Base-by-base conservation (phyloP, 768 basidiomycete genomes). In the Collybia mongolica region DNA sequence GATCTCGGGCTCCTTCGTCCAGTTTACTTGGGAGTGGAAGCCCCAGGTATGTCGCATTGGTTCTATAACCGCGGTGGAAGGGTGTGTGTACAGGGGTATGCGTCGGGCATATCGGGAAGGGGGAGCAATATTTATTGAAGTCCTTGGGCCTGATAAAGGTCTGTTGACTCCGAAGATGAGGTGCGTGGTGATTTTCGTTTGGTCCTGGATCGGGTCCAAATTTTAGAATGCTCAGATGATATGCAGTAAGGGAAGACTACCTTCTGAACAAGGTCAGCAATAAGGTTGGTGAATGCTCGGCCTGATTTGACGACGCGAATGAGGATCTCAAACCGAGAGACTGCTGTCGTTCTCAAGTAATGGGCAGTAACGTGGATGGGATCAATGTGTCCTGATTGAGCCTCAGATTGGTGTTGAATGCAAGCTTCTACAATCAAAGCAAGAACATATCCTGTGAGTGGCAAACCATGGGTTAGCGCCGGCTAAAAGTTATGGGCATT, bases 281-380 rank as follows among this genome's bases (percentile, higher is more conserved):
- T 59, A n/a, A 88, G 42, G 50, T 84, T 84, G 15, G 80, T 79
- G 51, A 84, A 81, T 0, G 67, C 70, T 40, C 70, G 73, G 2
- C 84, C 82, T 5, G 60, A 62, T 58, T 78, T 82, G n/a, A 83
- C 28, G 1, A 60, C 64, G 5, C 67, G 71, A 0, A 87, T 67
- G 40, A 65, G 74, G 9, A 86, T 72, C 43, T 76, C 72, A 54
- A 78, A 81, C 2, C 67, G 54, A 4, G 65, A 68, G 4, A 68
- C 49, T 6, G 64, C 63, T 0, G 80, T 73, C 1, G 79, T 64
- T 18, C 72, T 70, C 35, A 85, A 67, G 58, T 74, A 88, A 56
- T 86, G 80, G 2, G 81, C 80, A 14, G 78, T 82, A 43, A 84
- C 64, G 60, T 86, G 79, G 39, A 86, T 67, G 15, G 80, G 80